A percentile compares a stretch with the other conserved stretches of the same genome.
Conservation (phyloP, 2,329 filamentous ascomycete species). For the Paecilomyces sp. region DNA sequence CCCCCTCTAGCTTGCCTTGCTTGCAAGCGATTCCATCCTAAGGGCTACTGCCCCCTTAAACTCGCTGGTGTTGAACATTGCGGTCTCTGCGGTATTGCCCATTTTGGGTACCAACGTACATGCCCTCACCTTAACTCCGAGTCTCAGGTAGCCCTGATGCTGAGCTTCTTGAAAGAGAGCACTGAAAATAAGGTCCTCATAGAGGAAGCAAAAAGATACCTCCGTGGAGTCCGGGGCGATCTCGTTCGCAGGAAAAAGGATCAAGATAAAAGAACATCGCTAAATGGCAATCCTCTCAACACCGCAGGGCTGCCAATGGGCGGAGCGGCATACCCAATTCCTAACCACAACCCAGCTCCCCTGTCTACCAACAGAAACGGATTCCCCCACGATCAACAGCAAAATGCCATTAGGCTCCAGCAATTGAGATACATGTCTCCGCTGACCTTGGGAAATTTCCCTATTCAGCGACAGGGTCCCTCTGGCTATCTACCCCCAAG, state of each 20-base stretch:
- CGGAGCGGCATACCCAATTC: background rate
- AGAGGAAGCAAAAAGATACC: slow-evolving; percentile 49
- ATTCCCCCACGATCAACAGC: background rate
- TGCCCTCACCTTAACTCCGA: slow-evolving; percentile 60
- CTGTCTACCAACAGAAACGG: background rate
- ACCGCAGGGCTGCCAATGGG: background rate
- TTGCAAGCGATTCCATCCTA: slow-evolving; percentile 48
- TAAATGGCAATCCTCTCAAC: background rate
- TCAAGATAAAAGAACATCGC: slow-evolving; percentile 8
- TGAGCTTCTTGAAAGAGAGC: slow-evolving; percentile 54
- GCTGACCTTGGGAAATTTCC: too few species aligned
- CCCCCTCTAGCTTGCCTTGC: slow-evolving; percentile 38
- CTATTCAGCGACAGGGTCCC: background rate
- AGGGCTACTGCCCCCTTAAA: slow-evolving; percentile 57
- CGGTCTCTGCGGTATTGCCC: slow-evolving; percentile 57
- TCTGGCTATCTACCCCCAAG: background rate
- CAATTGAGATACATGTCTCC: background rate
- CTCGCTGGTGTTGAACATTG: slow-evolving; percentile 54
- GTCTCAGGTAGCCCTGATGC: slow-evolving; percentile 56
- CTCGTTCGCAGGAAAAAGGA: slow-evolving; percentile 45
- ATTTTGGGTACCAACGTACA: slow-evolving; percentile 48
- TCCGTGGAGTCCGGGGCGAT: slow-evolving; percentile 50
- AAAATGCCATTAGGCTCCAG: background rate
- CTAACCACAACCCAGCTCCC: background rate
- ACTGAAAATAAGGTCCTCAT: slow-evolving; percentile 49